These are phyloP conservation scores for Phytophthora fragariae DNA, from an alignment of 352 stramenopile genomes.

Conservation along the genomic window DNA sequence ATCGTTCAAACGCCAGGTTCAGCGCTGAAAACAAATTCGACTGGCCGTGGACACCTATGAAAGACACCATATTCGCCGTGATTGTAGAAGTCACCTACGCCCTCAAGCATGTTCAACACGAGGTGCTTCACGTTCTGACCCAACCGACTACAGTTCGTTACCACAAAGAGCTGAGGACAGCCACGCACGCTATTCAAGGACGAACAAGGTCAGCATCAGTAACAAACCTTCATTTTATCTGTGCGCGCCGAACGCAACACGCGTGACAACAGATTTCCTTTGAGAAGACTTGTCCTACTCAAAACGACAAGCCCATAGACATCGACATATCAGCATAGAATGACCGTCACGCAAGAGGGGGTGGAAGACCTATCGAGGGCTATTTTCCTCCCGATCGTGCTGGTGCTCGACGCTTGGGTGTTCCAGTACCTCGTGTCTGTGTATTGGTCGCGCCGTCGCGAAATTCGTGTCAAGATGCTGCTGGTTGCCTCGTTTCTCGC, in stretches of 20 bases:
- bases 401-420: slow-evolving; percentile 44
- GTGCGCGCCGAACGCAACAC: not conserved
- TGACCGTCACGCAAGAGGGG: slow-evolving; percentile 16
- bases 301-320: not conserved
- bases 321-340: not conserved
- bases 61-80: not conserved
- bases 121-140: not conserved
- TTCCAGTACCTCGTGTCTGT: slow-evolving; percentile 47
- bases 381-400: slow-evolving; percentile 41
- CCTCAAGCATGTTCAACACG: not conserved
- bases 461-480: slow-evolving; percentile 40
- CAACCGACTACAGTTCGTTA: not conserved
- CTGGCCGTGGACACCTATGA: too few species aligned
- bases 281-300: not conserved
- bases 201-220: not conserved
- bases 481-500: slow-evolving; percentile 31
- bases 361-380: slow-evolving; percentile 20
- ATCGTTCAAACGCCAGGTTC: not conserved
- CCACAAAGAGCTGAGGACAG: not conserved
- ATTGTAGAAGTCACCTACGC: not conserved
- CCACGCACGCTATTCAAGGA: not conserved
- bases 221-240: not conserved
- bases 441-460: slow-evolving; percentile 37
- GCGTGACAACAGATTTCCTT: not conserved
- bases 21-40: not conserved